phyloP scores from a whole-genome alignment of 2,329 filamentous ascomycete genomes.

The Fusarium torreyae region DNA sequence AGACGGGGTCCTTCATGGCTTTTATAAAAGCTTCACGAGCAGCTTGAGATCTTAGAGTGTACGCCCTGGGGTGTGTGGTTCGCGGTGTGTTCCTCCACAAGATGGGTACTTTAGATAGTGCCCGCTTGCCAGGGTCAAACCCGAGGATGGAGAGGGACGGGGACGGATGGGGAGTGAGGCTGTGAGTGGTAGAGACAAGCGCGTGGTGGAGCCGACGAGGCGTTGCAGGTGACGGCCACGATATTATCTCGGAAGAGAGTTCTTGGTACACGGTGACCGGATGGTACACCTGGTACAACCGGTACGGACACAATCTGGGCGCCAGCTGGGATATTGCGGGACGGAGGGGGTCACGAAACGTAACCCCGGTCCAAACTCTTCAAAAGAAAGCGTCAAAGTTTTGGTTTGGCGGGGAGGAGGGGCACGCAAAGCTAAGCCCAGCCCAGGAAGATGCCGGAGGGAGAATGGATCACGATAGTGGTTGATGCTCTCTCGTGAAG shows the following conservation, averaged over 20 bases:
- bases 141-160: slow-evolving; percentile 50
- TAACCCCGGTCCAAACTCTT: slow-evolving; percentile 44
- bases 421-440: slow-evolving; percentile 20
- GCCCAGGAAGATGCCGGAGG: slow-evolving; percentile 43
- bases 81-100: slow-evolving; percentile 49
- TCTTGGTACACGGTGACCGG: slow-evolving; percentile 48
- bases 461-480: slow-evolving; percentile 9
- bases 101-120: slow-evolving; percentile 47
- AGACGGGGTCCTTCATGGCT: slow-evolving; percentile 60
- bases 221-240: slow-evolving; percentile 53
- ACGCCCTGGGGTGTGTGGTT: slow-evolving; percentile 47
- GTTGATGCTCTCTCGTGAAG: background rate
- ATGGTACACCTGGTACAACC: slow-evolving; percentile 41
- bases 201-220: slow-evolving; percentile 49
- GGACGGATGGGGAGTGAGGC: slow-evolving; percentile 37
- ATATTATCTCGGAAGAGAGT: slow-evolving; percentile 56
- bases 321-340: slow-evolving; percentile 45
- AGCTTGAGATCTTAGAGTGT: slow-evolving; percentile 41
- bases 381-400: slow-evolving; percentile 40
- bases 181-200: slow-evolving; percentile 49
- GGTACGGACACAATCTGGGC: slow-evolving; percentile 36
- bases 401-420: slow-evolving; percentile 35
- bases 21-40: slow-evolving; percentile 56
- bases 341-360: slow-evolving; percentile 47
- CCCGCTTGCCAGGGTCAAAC: slow-evolving; percentile 48